Percentiles rank a stretch among this genome's conserved stretches.
phyloP scores from a whole-genome alignment of 2,329 filamentous ascomycete species.

The Pseudocercospora eumusae region DNA sequence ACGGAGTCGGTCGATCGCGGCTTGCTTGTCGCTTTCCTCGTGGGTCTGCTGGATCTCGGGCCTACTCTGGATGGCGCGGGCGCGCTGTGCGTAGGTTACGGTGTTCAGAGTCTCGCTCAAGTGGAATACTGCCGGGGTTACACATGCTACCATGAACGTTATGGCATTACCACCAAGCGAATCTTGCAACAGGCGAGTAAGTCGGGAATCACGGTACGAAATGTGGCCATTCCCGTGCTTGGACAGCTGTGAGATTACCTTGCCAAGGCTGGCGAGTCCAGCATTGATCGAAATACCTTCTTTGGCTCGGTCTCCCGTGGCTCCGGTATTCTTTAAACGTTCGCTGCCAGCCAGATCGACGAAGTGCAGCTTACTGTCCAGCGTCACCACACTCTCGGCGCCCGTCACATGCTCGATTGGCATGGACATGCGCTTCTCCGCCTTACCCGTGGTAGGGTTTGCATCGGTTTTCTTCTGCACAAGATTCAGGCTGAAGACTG shows the following conservation, averaged over 20 bases:
- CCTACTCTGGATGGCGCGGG: slow-evolving; percentile 94
- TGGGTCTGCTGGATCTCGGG: slow-evolving; percentile 87
- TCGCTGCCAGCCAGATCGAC: slow-evolving; percentile 97
- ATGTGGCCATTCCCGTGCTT: slow-evolving; percentile 85
- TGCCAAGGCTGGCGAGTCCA: slow-evolving; percentile 88
- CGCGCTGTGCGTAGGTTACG: slow-evolving; percentile 91
- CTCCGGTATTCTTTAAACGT: slow-evolving; percentile 93
- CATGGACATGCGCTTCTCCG: slow-evolving; percentile 84
- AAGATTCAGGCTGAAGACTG: slow-evolving; percentile 93
- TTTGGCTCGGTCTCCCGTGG: slow-evolving; percentile 88
- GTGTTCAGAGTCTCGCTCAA: slow-evolving; percentile 97
- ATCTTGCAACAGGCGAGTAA: slow-evolving; percentile 92
- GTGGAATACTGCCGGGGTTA: slow-evolving; percentile 95
- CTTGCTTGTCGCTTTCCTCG: slow-evolving; percentile 92
- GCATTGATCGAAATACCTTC: slow-evolving; percentile 99
- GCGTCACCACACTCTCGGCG: slow-evolving; percentile 70
- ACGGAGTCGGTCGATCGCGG: slow-evolving; percentile 87
- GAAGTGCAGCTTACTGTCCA: slow-evolving; percentile 98
- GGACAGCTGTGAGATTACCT: slow-evolving; percentile 96
- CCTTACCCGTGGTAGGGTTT: slow-evolving; percentile 53
- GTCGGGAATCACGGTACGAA: slow-evolving; percentile 96
- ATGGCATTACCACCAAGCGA: slow-evolving; percentile 95
- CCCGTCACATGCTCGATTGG: slow-evolving; percentile 75
- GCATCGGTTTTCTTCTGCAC: slow-evolving; percentile 74
- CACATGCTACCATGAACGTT: slow-evolving; percentile 99